Conservation (phyloP, 2,329 filamentous ascomycete genomes). For the Fusarium sp. region DNA sequence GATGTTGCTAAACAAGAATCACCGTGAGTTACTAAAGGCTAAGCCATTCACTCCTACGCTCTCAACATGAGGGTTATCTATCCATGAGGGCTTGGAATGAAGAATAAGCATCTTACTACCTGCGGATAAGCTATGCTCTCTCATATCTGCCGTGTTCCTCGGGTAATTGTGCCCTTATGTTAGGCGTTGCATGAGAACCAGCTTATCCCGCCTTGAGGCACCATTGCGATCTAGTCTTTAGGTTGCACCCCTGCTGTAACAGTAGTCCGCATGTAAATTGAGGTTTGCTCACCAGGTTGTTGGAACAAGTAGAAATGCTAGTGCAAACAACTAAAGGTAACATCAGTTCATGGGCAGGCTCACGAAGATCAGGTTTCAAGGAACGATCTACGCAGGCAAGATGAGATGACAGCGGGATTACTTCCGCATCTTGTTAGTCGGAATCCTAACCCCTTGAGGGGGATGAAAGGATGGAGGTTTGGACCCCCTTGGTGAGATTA, state of each 20-base stretch:
- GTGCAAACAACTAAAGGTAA: background rate
- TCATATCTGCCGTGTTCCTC: background rate
- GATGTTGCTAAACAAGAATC: background rate
- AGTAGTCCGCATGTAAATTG: background rate
- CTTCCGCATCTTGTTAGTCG: constrained; percentile 10
- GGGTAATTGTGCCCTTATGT: background rate
- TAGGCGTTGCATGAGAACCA: background rate
- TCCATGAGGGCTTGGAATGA: background rate
- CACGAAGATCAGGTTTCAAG: background rate
- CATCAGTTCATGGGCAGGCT: background rate
- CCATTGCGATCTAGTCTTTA: background rate
- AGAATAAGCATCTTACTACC: background rate
- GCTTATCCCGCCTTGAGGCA: background rate
- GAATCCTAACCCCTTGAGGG: constrained; percentile 11
- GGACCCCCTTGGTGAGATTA: constrained; percentile 21
- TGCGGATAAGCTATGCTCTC: background rate
- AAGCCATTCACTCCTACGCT: background rate
- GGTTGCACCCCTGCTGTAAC: background rate
- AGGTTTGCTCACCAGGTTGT: background rate
- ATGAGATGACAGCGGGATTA: constrained; percentile 40
- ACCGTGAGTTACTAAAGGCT: background rate
- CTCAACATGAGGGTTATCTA: background rate
- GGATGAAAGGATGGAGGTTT: constrained; percentile 8
- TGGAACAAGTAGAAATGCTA: background rate
- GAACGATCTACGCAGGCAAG: background rate